Evolutionary conservation across 192 early-diverging fungal species (phyloP).

Genomic region (Linnemannia exigua): DNA sequence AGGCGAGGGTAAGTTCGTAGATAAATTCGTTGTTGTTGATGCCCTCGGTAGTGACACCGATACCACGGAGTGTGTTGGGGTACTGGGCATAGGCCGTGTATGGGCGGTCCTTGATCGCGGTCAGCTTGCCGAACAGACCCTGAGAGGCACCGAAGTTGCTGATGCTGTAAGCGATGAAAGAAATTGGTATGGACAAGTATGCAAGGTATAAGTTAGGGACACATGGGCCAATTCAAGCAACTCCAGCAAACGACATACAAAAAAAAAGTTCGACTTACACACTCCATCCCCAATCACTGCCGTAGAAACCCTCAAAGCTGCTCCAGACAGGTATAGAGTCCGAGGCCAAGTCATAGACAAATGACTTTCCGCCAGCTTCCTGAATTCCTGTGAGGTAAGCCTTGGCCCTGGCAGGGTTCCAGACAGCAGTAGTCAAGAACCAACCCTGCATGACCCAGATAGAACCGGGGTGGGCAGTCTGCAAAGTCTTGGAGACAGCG

Average conservation of each 20-base stretch:
- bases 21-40: slow-evolving; percentile 56
- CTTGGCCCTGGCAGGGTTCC: slow-evolving; percentile 24
- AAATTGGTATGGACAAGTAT: neutral
- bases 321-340: slow-evolving; percentile 29
- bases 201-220: neutral
- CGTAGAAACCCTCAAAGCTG: slow-evolving; percentile 33
- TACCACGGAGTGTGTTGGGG: slow-evolving; percentile 20
- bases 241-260: neutral
- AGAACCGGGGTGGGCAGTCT: slow-evolving; percentile 25
- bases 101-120: neutral
- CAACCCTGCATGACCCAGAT: slow-evolving; percentile 54
- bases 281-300: slow-evolving; percentile 41
- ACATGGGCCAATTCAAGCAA: neutral
- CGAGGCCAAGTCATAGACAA: slow-evolving; percentile 36
- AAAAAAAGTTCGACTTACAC: slow-evolving; percentile 16
- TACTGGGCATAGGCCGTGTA: slow-evolving; percentile 26
- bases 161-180: slow-evolving; percentile 18
- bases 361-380: slow-evolving; percentile 20
- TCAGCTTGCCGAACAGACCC: slow-evolving; percentile 35
- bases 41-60: slow-evolving; percentile 42
- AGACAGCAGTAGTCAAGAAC: slow-evolving; percentile 31
- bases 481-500: slow-evolving; percentile 34
- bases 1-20: slow-evolving; percentile 17
- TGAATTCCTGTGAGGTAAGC: slow-evolving; percentile 42
- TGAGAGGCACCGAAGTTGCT: slow-evolving; percentile 50